Conservation (phyloP, 1,284 basidiomycete genomes). For the Tremellales sp. region DNA sequence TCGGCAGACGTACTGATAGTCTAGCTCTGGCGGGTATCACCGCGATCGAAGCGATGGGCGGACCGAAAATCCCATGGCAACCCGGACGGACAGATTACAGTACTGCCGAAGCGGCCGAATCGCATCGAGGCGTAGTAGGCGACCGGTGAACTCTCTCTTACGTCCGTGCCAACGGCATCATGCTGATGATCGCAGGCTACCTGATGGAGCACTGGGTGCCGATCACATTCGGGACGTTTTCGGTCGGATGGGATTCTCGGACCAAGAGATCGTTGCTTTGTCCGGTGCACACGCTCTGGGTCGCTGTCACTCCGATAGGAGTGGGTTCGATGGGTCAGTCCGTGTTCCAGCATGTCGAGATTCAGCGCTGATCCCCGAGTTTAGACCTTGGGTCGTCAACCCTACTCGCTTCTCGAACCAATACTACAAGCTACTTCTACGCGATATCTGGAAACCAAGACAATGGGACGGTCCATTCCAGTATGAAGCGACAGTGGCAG, state of each 20-base stretch:
- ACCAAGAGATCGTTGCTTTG: slow-evolving; percentile 57
- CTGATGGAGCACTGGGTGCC: slow-evolving; percentile 52
- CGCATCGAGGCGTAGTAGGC: slow-evolving; percentile 46
- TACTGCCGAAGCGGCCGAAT: slow-evolving; percentile 40
- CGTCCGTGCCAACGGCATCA: neutral
- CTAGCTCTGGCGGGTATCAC: slow-evolving; percentile 50
- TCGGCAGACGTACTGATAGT: neutral
- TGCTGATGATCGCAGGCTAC: slow-evolving; percentile 33
- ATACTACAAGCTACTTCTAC: slow-evolving; percentile 52
- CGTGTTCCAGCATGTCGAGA: neutral
- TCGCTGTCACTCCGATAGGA: slow-evolving; percentile 52
- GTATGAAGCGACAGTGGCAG: slow-evolving; percentile 49
- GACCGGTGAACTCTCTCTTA: slow-evolving; percentile 31
- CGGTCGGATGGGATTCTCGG: slow-evolving; percentile 55
- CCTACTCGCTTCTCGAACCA: slow-evolving; percentile 53
- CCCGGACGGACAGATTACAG: slow-evolving; percentile 53
- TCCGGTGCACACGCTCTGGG: slow-evolving; percentile 56
- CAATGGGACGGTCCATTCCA: slow-evolving; percentile 55
- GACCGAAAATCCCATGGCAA: slow-evolving; percentile 52
- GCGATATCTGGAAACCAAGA: slow-evolving; percentile 53
- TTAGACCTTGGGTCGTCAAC: slow-evolving; percentile 48
- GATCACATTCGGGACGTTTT: slow-evolving; percentile 54
- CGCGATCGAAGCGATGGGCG: slow-evolving; percentile 53
- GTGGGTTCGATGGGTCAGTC: slow-evolving; percentile 50
- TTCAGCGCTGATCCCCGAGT: slow-evolving; percentile 2